Evolutionary conservation across 345 rosid species (phyloP), one percentile per base, ranked within the genome.

Genomic region (Microthlaspi erraticum): DNA sequence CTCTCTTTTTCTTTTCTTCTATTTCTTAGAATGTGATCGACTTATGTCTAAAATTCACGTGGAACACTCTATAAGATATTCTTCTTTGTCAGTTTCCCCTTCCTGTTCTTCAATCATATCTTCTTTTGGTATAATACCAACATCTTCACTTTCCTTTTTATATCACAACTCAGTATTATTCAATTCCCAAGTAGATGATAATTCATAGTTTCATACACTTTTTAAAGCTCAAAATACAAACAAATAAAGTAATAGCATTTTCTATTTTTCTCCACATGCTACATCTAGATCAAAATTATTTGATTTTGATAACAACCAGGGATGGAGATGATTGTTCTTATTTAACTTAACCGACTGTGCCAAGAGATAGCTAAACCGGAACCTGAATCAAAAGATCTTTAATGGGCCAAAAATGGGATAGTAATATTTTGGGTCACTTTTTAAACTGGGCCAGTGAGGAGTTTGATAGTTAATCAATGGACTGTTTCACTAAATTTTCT

Each of bases 31-130:
- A 74, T 73, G 46, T 58, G 77, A 58, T 58, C 72, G 36, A 65
- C 37, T 62, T 73, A 20, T 57, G 77, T 65, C 77, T 26, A 19
- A 56, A 19, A 56, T 46, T 73, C 71, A 73, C 77, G 60, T 57
- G 66, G 66, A 73, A 73, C 49, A 56, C 34, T 57, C 5, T 44
- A 73, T 48, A 12, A 36, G 58, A 58, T 42, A 23, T 68, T 44
- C 7, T 66, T 23, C 41, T 65, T 53, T 63, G 41, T 71, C 62
- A 32, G 6, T 26, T 43, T 60, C 51, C 41, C 41, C 3, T 66
- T 50, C n/a, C 1, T 59, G 77, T 49, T 41, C 33, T 46, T 66
- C 61, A 31, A 60, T 74, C 63, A 74, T 67, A 60, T 60, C 68
- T 59, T 51, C 42, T 67, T 67, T 52, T 67, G 56, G 68, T 66